phyloP scores from a whole-genome alignment of 2,329 filamentous ascomycete genomes.

The Beauveria australis region DNA sequence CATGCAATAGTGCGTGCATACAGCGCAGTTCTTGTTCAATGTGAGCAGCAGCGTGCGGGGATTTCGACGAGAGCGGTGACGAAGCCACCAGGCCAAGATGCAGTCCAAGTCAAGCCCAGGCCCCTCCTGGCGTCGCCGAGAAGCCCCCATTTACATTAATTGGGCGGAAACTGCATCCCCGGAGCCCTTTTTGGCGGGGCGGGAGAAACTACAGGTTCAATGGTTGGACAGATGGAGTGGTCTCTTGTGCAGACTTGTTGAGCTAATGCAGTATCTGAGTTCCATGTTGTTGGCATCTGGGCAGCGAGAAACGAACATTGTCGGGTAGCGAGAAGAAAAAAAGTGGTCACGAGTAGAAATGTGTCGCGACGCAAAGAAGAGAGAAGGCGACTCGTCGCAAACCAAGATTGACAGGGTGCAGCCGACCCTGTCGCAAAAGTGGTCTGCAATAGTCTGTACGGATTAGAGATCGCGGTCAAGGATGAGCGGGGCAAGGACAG shows the following conservation, averaged over 20 bases:
- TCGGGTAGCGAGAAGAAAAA: not conserved
- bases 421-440: slow-evolving; percentile 5
- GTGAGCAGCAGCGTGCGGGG: not conserved
- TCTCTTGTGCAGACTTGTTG: not conserved
- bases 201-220: too few relatives aligned
- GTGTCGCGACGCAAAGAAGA: not conserved
- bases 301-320: not conserved
- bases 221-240: too few relatives aligned
- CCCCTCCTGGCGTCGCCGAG: not conserved
- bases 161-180: not conserved
- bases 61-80: slow-evolving; percentile 2
- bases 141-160: not conserved
- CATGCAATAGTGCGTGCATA: not conserved
- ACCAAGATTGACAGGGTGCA: not conserved
- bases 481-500: not conserved
- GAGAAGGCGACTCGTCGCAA: slow-evolving; percentile 3
- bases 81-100: too few relatives aligned
- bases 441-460: not conserved
- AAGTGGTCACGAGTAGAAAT: not conserved
- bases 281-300: not conserved
- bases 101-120: not conserved
- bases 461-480: slow-evolving; percentile 8
- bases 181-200: not conserved
- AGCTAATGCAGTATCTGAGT: not conserved
- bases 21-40: not conserved